phyloP scores from a whole-genome alignment of 306 rosid genomes.

The Senna siamea region DNA sequence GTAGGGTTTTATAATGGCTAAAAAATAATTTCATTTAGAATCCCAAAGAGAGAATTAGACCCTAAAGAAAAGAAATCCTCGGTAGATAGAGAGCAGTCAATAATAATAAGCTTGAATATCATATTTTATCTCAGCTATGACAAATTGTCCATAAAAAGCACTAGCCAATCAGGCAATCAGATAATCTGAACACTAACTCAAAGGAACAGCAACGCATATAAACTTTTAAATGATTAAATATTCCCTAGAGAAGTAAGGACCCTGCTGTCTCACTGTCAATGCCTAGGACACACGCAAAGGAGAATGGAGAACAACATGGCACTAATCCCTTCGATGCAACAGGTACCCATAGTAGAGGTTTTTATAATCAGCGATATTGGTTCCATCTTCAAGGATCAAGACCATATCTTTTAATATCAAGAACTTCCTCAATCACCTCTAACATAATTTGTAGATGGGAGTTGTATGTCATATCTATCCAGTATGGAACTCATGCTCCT shows the following conservation, averaged over 20 bases:
- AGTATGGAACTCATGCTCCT: not conserved
- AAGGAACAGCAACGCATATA: not conserved
- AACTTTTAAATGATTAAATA: no score
- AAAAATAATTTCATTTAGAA: not conserved
- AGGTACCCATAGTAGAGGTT: not conserved
- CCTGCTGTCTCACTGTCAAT: not conserved
- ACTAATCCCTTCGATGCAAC: not conserved
- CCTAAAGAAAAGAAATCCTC: not conserved
- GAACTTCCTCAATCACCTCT: not conserved
- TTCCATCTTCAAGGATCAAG: not conserved
- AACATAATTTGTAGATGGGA: not conserved
- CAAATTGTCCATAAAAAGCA: not conserved
- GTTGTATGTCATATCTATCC: not conserved
- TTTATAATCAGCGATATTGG: not conserved
- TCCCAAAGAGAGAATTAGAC: not conserved
- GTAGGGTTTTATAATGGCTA: no score
- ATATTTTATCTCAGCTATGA: not conserved
- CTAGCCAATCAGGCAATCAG: not conserved
- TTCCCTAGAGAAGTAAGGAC: no score
- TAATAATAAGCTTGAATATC: not conserved
- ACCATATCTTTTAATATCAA: not conserved
- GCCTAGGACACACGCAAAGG: not conserved
- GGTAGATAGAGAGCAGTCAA: not conserved
- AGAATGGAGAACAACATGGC: not conserved
- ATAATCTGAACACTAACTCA: not conserved